Evolutionary conservation across 176 grass and related monocot genomes (phyloP), one percentile per base, ranked within the genome.

Genomic region (Poa annua): DNA sequence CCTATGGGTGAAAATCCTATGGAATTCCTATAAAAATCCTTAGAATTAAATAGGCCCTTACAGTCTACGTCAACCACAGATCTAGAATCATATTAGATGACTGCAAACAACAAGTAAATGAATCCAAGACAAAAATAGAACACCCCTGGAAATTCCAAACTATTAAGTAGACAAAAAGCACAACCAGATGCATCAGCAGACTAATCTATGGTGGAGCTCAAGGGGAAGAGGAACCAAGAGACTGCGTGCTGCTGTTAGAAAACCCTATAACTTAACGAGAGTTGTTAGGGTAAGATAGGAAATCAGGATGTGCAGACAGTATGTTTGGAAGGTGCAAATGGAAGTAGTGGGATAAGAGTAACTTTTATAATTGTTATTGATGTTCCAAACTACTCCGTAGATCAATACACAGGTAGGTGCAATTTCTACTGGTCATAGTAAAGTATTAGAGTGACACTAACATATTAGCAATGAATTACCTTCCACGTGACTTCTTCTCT

Each of bases 401-500:
- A 88, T 34, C n/a, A 59, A 48, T 12, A 49, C 1, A 29, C 75
- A 61, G 53, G 35, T 42, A 25, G 29, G 17, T 78, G 47, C 47
- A 80, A 61, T 61, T 61, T 75, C 45, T 24, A 50, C 47, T 76
- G 56, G 34, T 65, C 75, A 61, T 69, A 19, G 14, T n/a, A 61
- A 78, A 66, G 29, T 41, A 67, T 12, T 66, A 55, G 24, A 78
- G 52, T 36, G 33, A 10, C 55, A 86, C 15, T 59, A 54, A 80
- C 71, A 73, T 73, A 24, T 44, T 54, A 66, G 19, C 14, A 34
- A 68, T 9, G 47, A 33, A 20, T 33, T 29, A 97, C 95, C 92
- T 89, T 76, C 90, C 95, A 54, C 90, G 93, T 57, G 92, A 71
- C 24, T 89, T 97, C 80, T 90, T 97, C 78, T 97, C 92, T 59